A percentile compares a stretch with the other conserved stretches of the same genome.
These are phyloP conservation scores for Annulohypoxylon bovei DNA, from an alignment of 495 filamentous ascomycete species.

Conservation along the genomic window DNA sequence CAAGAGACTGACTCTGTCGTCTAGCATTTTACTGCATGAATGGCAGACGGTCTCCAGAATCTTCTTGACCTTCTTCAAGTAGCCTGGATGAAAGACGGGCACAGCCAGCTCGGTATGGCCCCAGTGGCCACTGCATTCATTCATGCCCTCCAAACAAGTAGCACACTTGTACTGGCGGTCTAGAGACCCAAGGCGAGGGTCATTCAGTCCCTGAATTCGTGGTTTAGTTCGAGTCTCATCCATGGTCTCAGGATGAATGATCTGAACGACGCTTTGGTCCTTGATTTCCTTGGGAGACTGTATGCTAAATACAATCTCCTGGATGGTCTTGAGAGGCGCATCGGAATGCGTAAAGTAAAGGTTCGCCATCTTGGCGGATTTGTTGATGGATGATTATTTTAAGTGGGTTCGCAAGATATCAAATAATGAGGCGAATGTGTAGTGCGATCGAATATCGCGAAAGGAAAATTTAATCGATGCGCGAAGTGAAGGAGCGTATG, in stretches of 20 bases:
- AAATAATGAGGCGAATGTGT: not conserved
- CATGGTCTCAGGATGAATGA: constrained; percentile 98
- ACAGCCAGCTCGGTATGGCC: constrained; percentile 96
- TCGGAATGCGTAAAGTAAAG: constrained; percentile 90
- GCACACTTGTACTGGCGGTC: constrained; percentile 93
- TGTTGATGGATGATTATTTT: constrained; percentile 12
- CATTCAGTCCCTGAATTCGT: constrained; percentile 88
- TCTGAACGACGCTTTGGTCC: constrained; percentile 91
- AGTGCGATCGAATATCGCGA: not conserved
- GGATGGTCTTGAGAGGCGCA: constrained; percentile 92
- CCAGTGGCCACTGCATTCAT: constrained; percentile 96
- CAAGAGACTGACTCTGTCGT: constrained; percentile 89
- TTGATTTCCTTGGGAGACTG: constrained; percentile 98
- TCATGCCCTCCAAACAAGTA: constrained; percentile 93
- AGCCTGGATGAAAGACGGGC: constrained; percentile 95
- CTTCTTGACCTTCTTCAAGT: constrained; percentile 98
- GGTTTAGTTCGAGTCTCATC: constrained; percentile 90
- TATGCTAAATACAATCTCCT: constrained; percentile 99
- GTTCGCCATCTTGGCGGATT: constrained; percentile 79
- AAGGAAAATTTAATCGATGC: constrained; percentile 2
- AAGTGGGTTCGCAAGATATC: not conserved
- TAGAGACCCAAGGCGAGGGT: constrained; percentile 92
- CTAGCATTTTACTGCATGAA: constrained; percentile 94
- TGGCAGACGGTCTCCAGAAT: constrained; percentile 97
- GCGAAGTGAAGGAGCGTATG: constrained; percentile 3